A percentile compares a stretch with the other conserved stretches of the same genome.
Evolutionary conservation across 495 filamentous ascomycete species (phyloP).

Genomic region (Talaromyces borbonicus): DNA sequence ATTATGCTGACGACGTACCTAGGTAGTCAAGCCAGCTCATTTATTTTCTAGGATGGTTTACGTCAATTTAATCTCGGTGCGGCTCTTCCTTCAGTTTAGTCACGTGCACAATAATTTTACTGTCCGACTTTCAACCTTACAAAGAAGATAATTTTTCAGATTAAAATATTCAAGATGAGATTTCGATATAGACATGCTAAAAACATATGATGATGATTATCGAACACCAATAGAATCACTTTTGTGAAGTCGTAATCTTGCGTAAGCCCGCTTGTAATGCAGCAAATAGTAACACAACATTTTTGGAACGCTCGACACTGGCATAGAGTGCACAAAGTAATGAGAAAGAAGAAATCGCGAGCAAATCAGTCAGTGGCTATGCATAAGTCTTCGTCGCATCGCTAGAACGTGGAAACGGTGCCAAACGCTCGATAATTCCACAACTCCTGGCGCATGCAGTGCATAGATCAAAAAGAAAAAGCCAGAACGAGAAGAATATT

Average conservation of each 20-base stretch:
- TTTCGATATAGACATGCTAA: not conserved
- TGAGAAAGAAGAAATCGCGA: not conserved
- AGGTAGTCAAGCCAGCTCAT: too few species aligned
- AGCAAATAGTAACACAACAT: not conserved
- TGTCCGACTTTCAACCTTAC: too few species aligned
- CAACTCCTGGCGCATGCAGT: not conserved
- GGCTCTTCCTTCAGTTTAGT: too few species aligned
- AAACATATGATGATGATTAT: not conserved
- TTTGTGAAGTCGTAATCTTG: not conserved
- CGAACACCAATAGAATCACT: not conserved
- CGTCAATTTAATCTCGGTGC: too few species aligned
- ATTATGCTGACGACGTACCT: too few species aligned
- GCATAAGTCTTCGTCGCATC: not conserved
- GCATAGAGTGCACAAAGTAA: not conserved
- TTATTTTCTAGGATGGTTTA: too few species aligned
- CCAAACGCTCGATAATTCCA: slow-evolving; percentile 1
- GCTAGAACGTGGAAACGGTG: not conserved
- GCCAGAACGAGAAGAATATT: not conserved
- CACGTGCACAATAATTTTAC: not conserved
- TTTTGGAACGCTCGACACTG: not conserved
- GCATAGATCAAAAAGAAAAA: slow-evolving; percentile 7
- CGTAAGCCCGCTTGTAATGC: not conserved
- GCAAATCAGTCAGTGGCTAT: not conserved
- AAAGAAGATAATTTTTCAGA: too few species aligned
- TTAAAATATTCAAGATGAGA: not conserved